A percentile compares a stretch with the other conserved stretches of the same genome.
These are phyloP conservation scores for Trichoderma sp. DNA, from an alignment of 2,329 filamentous ascomycete species.

Conservation along the genomic window DNA sequence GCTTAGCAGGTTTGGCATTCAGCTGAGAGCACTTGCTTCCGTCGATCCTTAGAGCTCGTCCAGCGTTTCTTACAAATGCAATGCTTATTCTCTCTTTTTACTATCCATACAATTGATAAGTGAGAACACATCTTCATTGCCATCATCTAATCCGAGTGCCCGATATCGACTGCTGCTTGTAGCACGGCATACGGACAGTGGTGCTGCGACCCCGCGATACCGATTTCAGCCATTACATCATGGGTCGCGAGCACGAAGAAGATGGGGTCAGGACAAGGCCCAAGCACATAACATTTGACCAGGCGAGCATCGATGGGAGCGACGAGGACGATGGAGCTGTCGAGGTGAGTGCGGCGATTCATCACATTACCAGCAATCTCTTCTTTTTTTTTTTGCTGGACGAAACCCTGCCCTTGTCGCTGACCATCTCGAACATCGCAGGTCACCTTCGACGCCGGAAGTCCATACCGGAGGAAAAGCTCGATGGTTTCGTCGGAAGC, in stretches of 20 bases:
- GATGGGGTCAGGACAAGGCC: constrained; percentile 12
- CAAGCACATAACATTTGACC: constrained; percentile 33
- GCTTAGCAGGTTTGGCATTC: constrained; percentile 4
- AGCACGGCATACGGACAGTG: not conserved
- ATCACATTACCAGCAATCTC: not conserved
- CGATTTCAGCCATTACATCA: constrained; percentile 23
- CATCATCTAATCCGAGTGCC: not conserved
- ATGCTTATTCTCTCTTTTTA: not conserved
- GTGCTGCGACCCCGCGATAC: constrained; percentile 13
- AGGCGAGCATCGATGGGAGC: constrained; percentile 46
- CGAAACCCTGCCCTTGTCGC: not conserved
- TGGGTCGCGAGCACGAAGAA: constrained; percentile 23
- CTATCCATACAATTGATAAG: not conserved
- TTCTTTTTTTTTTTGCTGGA: not conserved
- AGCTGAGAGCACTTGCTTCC: not conserved
- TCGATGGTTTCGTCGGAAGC: constrained; percentile 60
- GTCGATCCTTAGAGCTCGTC: not conserved
- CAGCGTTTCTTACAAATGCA: constrained; percentile 2
- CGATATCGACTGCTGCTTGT: not conserved
- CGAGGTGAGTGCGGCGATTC: constrained; percentile 46
- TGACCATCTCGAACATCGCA: constrained; percentile 31
- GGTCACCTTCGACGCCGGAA: constrained; percentile 65
- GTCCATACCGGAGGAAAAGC: constrained; percentile 65
- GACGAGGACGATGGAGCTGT: constrained; percentile 55
- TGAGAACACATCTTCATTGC: not conserved